Conservation (phyloP, 352 stramenopile species). For the Phytophthora sp. region DNA sequence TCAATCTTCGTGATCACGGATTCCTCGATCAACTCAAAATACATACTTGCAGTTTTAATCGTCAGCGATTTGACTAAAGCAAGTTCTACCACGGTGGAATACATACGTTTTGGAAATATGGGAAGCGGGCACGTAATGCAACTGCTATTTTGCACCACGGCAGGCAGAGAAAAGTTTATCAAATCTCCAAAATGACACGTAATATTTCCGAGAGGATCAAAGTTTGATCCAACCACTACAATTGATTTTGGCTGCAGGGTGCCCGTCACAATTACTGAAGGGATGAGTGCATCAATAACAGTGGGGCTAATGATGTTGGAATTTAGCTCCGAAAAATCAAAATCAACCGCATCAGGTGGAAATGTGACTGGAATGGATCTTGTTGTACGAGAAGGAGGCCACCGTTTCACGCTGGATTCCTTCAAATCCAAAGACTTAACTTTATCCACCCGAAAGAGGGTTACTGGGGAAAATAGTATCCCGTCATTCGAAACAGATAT, state of each 20-base stretch:
- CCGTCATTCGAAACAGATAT: slow-evolving; percentile 47
- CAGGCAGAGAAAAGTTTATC: not conserved
- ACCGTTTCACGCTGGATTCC: slow-evolving; percentile 27
- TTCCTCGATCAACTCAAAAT: slow-evolving; percentile 28
- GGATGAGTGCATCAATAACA: slow-evolving; percentile 25
- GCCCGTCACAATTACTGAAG: slow-evolving; percentile 39
- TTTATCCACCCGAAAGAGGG: not conserved
- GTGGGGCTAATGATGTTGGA: no score
- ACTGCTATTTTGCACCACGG: slow-evolving; percentile 14
- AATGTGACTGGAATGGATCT: slow-evolving; percentile 25
- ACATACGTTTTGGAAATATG: slow-evolving; percentile 12
- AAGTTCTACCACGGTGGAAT: slow-evolving; percentile 31
- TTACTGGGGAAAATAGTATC: slow-evolving; percentile 27
- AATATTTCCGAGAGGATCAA: slow-evolving; percentile 8
- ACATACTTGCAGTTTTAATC: not conserved
- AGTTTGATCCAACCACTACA: slow-evolving; percentile 31
- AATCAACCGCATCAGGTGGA: slow-evolving; percentile 4
- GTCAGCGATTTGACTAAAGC: slow-evolving; percentile 11
- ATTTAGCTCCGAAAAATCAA: slow-evolving; percentile 12
- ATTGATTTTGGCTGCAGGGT: slow-evolving; percentile 16
- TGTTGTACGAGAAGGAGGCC: slow-evolving; percentile 11
- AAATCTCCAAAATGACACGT: slow-evolving; percentile 35
- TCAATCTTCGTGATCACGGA: slow-evolving; percentile 30
- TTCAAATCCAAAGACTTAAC: slow-evolving; percentile 28
- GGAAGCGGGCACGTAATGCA: slow-evolving; percentile 37